Conservation (phyloP, 192 early-diverging fungal species). For the Coemansia sp. region DNA sequence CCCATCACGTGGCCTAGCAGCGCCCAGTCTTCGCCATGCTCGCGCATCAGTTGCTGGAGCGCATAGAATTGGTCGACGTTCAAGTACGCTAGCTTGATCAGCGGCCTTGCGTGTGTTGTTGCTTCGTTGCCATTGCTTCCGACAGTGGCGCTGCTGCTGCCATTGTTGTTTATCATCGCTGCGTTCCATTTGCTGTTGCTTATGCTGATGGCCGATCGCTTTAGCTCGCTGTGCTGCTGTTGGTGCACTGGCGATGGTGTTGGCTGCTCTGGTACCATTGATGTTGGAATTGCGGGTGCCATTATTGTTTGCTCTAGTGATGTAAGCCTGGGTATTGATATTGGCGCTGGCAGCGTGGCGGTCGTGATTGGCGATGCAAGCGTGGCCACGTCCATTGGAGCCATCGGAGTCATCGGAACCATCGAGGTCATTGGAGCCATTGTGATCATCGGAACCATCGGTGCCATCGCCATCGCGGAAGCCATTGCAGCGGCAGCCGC, state of each 20-base stretch:
- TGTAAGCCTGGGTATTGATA: not conserved
- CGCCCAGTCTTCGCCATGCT: conserved; percentile 44
- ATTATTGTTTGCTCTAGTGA: not conserved
- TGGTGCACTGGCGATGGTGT: not conserved
- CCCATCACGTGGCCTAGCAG: conserved; percentile 20
- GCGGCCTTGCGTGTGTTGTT: not conserved
- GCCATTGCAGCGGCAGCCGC: conserved; percentile 3
- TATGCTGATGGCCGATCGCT: conserved; percentile 9
- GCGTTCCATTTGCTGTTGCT: conserved; percentile 11
- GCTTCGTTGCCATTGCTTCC: not conserved
- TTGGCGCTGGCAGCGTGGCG: not conserved
- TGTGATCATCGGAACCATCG: not conserved
- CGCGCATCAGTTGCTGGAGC: conserved; percentile 27
- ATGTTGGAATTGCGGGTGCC: not conserved
- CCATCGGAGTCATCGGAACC: no score
- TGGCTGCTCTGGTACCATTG: not conserved
- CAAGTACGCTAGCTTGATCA: conserved; percentile 26
- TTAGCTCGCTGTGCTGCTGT: not conserved
- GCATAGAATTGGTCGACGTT: conserved; percentile 36
- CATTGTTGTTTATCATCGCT: not conserved
- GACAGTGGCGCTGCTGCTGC: not conserved
- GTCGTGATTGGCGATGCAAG: not conserved
- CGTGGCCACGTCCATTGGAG: not conserved
- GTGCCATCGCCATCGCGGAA: not conserved
- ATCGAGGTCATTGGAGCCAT: not conserved